phyloP scores from a whole-genome alignment of 1,284 basidiomycete species.

The Cryptococcus deneoformans region DNA sequence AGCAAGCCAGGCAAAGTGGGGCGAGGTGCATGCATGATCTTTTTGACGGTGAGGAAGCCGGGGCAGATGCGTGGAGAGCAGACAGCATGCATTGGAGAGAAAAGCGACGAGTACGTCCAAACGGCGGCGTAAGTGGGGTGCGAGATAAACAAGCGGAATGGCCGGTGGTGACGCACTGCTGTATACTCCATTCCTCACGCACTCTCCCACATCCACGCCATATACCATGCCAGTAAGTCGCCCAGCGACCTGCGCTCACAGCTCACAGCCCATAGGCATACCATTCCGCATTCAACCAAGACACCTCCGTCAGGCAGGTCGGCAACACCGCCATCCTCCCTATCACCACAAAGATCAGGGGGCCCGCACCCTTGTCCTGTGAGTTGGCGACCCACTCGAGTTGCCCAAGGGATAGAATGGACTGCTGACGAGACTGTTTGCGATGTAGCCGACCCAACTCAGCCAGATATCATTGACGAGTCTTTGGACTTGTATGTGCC shows the following conservation, averaged over 20 bases:
- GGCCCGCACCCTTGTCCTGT: constrained; percentile 73
- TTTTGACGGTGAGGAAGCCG: no score
- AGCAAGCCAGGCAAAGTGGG: no score
- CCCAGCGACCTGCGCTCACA: background rate
- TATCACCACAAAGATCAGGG: constrained; percentile 85
- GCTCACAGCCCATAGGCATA: constrained; percentile 67
- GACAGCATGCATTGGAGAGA: no score
- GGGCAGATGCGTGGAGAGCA: no score
- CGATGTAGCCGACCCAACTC: constrained; percentile 63
- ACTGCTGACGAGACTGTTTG: background rate
- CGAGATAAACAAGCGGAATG: no score
- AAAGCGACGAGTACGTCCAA: no score
- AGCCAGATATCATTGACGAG: constrained; percentile 93
- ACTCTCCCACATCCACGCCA: background rate
- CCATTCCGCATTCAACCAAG: constrained; percentile 92
- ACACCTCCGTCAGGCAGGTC: constrained; percentile 72
- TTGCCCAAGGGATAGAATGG: background rate
- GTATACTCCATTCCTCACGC: background rate
- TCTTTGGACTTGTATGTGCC: constrained; percentile 70
- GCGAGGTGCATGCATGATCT: no score
- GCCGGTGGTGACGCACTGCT: constrained; percentile 1
- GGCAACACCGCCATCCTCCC: constrained; percentile 91
- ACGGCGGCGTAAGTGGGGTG: no score
- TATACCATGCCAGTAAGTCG: constrained; percentile 20
- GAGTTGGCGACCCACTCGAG: constrained; percentile 51